Evolutionary conservation across 176 grass and related monocot genomes (phyloP).

Genomic region (Aegilops speltoides): DNA sequence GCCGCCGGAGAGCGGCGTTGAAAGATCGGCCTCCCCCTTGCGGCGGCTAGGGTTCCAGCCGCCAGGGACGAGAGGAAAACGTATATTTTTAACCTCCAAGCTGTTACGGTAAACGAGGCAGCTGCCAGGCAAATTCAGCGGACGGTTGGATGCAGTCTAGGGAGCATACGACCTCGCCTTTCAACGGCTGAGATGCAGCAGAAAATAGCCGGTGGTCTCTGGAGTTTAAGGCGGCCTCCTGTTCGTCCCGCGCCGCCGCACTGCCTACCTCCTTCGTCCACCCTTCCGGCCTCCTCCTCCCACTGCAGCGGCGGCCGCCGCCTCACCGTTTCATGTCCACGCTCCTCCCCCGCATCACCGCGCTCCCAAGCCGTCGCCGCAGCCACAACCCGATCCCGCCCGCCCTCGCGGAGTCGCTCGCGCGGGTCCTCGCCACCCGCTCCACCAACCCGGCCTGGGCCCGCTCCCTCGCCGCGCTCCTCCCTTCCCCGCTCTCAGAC

Average conservation of each 20-base stretch:
- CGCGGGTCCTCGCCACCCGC: conserved; percentile 40
- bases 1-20: too few relatives aligned
- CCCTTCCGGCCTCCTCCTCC: neutral
- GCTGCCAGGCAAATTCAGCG: neutral
- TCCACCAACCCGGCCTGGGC: conserved; percentile 30
- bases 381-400: neutral
- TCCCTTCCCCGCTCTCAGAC: conserved; percentile 48
- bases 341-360: conserved; percentile 22
- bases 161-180: neutral
- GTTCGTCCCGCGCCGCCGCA: neutral
- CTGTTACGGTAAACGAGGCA: too few relatives aligned
- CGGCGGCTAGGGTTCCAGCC: too few relatives aligned
- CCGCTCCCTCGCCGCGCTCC: conserved; percentile 30
- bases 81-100: too few relatives aligned
- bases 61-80: too few relatives aligned
- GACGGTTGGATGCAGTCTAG: neutral
- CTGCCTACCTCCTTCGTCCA: neutral
- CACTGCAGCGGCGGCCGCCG: conserved; percentile 15
- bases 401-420: conserved; percentile 27
- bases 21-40: too few relatives aligned
- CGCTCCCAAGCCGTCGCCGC: neutral
- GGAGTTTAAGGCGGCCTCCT: neutral
- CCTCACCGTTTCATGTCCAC: conserved; percentile 17
- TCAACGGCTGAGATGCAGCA: neutral
- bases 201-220: neutral